Evolutionary conservation across 768 basidiomycete species (phyloP).

Genomic region (Gloeophyllum trabeum): DNA sequence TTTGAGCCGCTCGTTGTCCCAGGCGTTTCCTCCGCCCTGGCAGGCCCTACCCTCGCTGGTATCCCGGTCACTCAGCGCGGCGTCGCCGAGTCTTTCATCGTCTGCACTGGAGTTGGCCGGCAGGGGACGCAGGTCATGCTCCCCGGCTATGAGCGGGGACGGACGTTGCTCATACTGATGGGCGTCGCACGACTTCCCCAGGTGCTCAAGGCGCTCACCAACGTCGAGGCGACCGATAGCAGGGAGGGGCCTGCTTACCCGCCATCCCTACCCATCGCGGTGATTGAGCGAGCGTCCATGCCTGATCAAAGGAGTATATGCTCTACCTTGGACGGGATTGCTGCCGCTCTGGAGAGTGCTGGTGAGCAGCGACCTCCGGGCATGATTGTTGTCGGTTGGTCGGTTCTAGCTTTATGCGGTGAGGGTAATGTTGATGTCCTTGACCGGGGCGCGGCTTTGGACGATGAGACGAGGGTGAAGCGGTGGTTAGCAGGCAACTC

Average conservation of each 20-base stretch:
- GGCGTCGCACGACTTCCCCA: slow-evolving; percentile 79
- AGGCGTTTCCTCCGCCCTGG: slow-evolving; percentile 82
- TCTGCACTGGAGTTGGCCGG: slow-evolving; percentile 92
- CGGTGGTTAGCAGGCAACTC: slow-evolving; percentile 50
- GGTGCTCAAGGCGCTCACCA: slow-evolving; percentile 51
- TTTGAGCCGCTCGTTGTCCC: slow-evolving; percentile 81
- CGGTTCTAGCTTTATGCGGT: slow-evolving; percentile 66
- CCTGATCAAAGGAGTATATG: slow-evolving; percentile 81
- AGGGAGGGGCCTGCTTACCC: slow-evolving; percentile 60
- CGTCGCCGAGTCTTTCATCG: slow-evolving; percentile 77
- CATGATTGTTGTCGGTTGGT: slow-evolving; percentile 95
- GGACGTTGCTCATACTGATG: slow-evolving; percentile 87
- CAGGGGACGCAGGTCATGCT: slow-evolving; percentile 71
- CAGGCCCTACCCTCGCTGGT: slow-evolving; percentile 79
- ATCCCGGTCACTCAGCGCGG: slow-evolving; percentile 96
- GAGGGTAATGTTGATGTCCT: slow-evolving; percentile 62
- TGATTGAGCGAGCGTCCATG: slow-evolving; percentile 92
- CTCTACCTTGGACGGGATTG: slow-evolving; percentile 67
- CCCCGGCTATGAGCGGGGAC: slow-evolving; percentile 77
- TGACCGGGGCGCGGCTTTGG: slow-evolving; percentile 36
- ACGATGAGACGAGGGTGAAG: slow-evolving; percentile 34
- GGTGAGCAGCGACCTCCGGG: slow-evolving; percentile 92
- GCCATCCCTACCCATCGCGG: slow-evolving; percentile 68
- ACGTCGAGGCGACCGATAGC: slow-evolving; percentile 7
- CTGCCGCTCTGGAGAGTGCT: slow-evolving; percentile 53